A percentile compares a stretch with the other conserved stretches of the same genome.
phyloP scores from a whole-genome alignment of 345 rosid genomes.

The Carallia pectinifolia region DNA sequence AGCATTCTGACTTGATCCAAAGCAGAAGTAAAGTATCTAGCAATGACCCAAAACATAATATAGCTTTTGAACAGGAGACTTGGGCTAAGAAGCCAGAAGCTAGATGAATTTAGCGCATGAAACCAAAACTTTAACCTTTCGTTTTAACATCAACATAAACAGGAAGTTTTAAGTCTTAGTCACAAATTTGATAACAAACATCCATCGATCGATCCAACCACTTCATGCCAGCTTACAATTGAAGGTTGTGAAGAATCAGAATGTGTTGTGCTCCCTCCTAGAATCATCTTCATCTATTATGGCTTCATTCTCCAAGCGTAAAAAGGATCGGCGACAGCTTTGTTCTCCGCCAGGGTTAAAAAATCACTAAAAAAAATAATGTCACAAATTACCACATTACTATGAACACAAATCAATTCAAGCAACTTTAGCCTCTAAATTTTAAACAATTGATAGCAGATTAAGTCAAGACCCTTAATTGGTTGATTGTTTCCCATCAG shows the following conservation, averaged over 20 bases:
- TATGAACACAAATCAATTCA: not conserved
- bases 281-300: constrained; percentile 87
- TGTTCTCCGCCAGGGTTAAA: constrained; percentile 76
- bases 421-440: not conserved
- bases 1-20: not conserved
- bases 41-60: too few relatives aligned
- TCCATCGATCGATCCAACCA: not conserved
- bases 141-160: not conserved
- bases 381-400: not conserved
- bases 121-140: not conserved
- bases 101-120: too few relatives aligned
- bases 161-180: not conserved
- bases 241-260: constrained; percentile 88
- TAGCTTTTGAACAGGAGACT: too few relatives aligned
- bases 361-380: constrained; percentile 51
- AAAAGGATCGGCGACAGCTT: constrained; percentile 83
- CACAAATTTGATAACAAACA: not conserved
- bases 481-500: not conserved
- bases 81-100: too few relatives aligned
- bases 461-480: too few relatives aligned
- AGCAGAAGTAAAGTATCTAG: not conserved
- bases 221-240: constrained; percentile 63
- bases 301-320: constrained; percentile 73
- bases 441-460: not conserved
- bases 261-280: constrained; percentile 90